Percentiles rank a stretch among this genome's conserved stretches.
phyloP scores from a whole-genome alignment of 2,329 filamentous ascomycete species.

The Claviceps monticola region DNA sequence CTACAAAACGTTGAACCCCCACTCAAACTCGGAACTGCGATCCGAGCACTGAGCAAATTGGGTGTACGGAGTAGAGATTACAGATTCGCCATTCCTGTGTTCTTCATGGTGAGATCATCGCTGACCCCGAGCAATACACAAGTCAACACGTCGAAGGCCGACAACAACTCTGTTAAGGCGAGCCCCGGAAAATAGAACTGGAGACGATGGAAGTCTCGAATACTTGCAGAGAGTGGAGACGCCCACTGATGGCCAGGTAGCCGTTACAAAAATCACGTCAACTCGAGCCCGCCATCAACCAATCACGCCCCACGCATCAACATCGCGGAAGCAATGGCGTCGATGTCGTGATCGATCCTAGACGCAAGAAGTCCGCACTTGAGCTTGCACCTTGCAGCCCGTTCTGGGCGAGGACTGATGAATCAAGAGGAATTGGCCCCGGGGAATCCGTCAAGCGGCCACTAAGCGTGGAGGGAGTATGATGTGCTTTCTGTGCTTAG shows the following conservation, averaged over 20 bases:
- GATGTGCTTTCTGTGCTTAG: constrained; percentile 1
- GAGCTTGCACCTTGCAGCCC: neutral
- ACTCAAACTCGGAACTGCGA: too few relatives aligned
- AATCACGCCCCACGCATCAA: constrained; percentile 20
- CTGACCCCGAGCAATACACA: neutral
- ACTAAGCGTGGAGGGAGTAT: neutral
- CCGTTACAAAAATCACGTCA: constrained; percentile 4
- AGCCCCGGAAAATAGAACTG: constrained; percentile 4
- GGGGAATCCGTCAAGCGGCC: neutral
- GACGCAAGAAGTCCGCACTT: constrained; percentile 16
- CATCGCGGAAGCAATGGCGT: constrained; percentile 36
- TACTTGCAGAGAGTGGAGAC: neutral
- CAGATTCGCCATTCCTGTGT: neutral
- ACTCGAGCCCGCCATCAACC: constrained; percentile 14
- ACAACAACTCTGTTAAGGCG: neutral
- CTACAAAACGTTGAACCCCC: too few relatives aligned
- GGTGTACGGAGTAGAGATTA: too few relatives aligned
- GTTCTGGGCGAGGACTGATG: neutral
- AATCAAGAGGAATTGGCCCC: neutral
- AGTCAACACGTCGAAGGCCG: neutral
- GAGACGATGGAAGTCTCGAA: neutral
- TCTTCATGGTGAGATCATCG: constrained; percentile 4
- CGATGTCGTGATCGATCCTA: constrained; percentile 37
- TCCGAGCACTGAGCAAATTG: too few relatives aligned
- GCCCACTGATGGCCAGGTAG: neutral